These are phyloP conservation scores for Pichia sp. DNA, from an alignment of 1,139 yeast genomes.

Conservation along the genomic window DNA sequence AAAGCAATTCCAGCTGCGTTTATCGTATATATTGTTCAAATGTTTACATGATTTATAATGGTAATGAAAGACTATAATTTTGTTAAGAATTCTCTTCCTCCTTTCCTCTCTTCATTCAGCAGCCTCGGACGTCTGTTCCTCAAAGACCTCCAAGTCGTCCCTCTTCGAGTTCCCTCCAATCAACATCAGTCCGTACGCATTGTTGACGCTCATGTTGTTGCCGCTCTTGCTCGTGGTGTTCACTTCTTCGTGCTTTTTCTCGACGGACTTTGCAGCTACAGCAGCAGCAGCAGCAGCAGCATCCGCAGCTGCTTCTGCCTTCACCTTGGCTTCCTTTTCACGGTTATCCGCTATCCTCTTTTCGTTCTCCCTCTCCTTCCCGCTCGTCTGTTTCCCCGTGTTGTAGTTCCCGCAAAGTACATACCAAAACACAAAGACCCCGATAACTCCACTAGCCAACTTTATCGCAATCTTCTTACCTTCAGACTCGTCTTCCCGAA, in stretches of 20 bases:
- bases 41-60: background rate
- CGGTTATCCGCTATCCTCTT: background rate
- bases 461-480: slow-evolving; percentile 15
- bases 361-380: background rate
- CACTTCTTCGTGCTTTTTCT: background rate
- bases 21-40: background rate
- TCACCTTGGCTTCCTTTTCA: no score
- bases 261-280: background rate
- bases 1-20: background rate
- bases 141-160: slow-evolving; percentile 7
- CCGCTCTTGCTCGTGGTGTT: slow-evolving; percentile 14
- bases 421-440: slow-evolving; percentile 13
- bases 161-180: slow-evolving; percentile 5
- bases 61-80: background rate
- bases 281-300: background rate
- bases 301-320: background rate
- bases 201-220: slow-evolving; percentile 14
- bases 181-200: slow-evolving; percentile 16
- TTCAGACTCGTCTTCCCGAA: slow-evolving; percentile 13
- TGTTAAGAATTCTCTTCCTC: no score
- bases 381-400: slow-evolving; percentile 1
- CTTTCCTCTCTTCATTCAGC: slow-evolving; percentile 5
- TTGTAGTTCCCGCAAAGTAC: slow-evolving; percentile 8
- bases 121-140: slow-evolving; percentile 15
- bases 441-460: slow-evolving; percentile 10